Evolutionary conservation across 257 asterid species (phyloP).

Genomic region (Nicotiana attenuata): DNA sequence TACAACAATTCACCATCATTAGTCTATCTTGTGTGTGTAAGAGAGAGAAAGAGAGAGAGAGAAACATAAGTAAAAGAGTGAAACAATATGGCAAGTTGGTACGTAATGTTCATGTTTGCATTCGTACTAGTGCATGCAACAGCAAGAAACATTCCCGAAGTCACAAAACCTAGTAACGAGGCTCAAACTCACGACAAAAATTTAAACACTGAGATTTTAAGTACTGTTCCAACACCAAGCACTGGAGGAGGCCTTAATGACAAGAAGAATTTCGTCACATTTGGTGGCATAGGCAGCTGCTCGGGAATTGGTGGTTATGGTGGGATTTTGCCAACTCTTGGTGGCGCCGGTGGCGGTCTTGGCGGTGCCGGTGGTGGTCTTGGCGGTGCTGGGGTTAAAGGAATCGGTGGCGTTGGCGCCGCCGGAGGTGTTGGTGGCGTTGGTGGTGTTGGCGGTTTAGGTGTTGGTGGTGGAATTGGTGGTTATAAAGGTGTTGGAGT

Average conservation of each 20-base stretch:
- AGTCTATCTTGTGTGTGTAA: neutral
- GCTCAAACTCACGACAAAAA: neutral
- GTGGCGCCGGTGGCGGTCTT: conserved; percentile 33
- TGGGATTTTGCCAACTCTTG: conserved; percentile 44
- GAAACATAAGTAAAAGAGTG: neutral
- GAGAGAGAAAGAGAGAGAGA: neutral
- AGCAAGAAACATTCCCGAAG: conserved; percentile 49
- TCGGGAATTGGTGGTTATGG: conserved; percentile 47
- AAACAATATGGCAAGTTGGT: conserved; percentile 35
- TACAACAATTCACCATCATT: conserved; percentile 17
- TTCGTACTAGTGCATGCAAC: conserved; percentile 32
- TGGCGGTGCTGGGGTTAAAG: neutral
- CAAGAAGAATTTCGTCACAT: conserved; percentile 47
- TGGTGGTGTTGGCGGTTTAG: conserved; percentile 24
- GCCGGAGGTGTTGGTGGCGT: conserved; percentile 29
- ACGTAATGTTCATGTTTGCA: conserved; percentile 32
- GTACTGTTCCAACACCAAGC: conserved; percentile 21
- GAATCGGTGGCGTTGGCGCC: conserved; percentile 4
- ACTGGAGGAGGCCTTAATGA: conserved; percentile 27
- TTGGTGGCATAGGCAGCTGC: conserved; percentile 50
- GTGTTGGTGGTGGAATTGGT: conserved; percentile 26
- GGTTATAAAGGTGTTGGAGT: conserved; percentile 30
- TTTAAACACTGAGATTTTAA: conserved; percentile 16
- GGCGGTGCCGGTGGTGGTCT: conserved; percentile 25
- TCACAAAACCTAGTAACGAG: neutral